These are phyloP conservation scores for Xylaria cubensis DNA, from an alignment of 495 filamentous ascomycete genomes.

Conservation along the genomic window DNA sequence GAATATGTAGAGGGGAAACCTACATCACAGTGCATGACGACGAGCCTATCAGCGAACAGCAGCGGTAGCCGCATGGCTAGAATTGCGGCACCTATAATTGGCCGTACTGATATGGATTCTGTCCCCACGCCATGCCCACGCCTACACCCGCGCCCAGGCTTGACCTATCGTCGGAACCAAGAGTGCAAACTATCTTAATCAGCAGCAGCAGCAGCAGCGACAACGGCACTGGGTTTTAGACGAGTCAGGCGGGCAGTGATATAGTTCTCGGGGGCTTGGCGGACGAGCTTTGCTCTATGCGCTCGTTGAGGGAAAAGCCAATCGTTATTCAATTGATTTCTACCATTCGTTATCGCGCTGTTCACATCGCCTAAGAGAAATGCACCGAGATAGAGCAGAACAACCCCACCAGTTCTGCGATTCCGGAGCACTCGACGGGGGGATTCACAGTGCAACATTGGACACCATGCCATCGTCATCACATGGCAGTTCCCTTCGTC, in stretches of 20 bases:
- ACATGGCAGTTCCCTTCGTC: slow-evolving; percentile 18
- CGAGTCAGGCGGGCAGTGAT: neutral
- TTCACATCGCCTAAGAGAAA: neutral
- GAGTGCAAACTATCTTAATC: slow-evolving; percentile 17
- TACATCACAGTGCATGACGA: slow-evolving; percentile 34
- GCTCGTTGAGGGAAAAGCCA: neutral
- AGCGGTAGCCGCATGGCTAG: slow-evolving; percentile 41
- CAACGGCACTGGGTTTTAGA: slow-evolving; percentile 6
- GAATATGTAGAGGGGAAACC: slow-evolving; percentile 28
- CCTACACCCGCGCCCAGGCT: slow-evolving; percentile 17
- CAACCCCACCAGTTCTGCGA: slow-evolving; percentile 25
- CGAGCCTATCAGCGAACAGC: slow-evolving; percentile 39
- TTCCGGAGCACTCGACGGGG: slow-evolving; percentile 1
- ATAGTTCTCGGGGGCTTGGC: neutral
- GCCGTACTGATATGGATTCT: slow-evolving; percentile 33
- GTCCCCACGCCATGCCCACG: slow-evolving; percentile 32
- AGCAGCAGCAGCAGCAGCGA: slow-evolving; percentile 1
- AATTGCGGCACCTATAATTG: slow-evolving; percentile 36
- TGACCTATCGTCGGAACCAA: slow-evolving; percentile 4
- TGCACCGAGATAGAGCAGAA: slow-evolving; percentile 5
- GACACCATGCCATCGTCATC: neutral
- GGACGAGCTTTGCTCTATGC: neutral
- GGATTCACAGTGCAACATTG: slow-evolving; percentile 6
- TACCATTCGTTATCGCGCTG: neutral
- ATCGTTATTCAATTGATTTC: slow-evolving; percentile 5